Base-by-base conservation (phyloP, 2,329 filamentous ascomycete genomes). In the Paecilomyces variotii region DNA sequence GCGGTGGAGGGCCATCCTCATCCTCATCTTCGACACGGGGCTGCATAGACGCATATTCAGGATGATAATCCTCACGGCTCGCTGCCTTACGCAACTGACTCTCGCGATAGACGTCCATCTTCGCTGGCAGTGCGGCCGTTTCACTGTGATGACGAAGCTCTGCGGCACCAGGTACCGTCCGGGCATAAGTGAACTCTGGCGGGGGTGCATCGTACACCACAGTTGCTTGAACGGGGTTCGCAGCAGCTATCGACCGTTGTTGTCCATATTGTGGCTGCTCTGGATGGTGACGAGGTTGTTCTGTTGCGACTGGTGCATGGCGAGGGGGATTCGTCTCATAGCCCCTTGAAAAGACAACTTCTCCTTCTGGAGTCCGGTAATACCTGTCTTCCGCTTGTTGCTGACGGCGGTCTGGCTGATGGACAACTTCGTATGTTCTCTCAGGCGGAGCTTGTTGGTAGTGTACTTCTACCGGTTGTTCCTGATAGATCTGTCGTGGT, bases 11-110 rank as follows among this genome's bases (percentile, higher is more conserved):
- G 4, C 63, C 69, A 45, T 74, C 72, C 9, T 75, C 73, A 9
- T 73, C 69, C 60, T 74, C 77, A 65, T 79, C 77, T 61, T 79
- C 77, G 53, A 79, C 77, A 0, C 75, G 75, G 7, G 77, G 75
- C 59, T 79, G 77, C 77, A 79, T 78, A 5, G 74, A 72, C 10
- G 72, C 73, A 61, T 78, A 74, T 57, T 74, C 68, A 14, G 67
- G 63, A 57, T 73, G 71, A 56, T 74, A 74, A 49, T 63, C 61
- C 5, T 69, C 70, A 11, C 60, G 63, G 28, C 63, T 66, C 52
- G 61, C 57, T 4, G 62, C 56, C n/a, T 65, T 62, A 19, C 67
- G 70, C 24, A 68, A 61, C 9, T 65, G 63, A 26, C 65, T 67
- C 19, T 58, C 61, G 6, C 52, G 64, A 39, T 50, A 53, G n/a